Base-by-base conservation (phyloP, 257 asterid species). In the Cinchona pubescens region DNA sequence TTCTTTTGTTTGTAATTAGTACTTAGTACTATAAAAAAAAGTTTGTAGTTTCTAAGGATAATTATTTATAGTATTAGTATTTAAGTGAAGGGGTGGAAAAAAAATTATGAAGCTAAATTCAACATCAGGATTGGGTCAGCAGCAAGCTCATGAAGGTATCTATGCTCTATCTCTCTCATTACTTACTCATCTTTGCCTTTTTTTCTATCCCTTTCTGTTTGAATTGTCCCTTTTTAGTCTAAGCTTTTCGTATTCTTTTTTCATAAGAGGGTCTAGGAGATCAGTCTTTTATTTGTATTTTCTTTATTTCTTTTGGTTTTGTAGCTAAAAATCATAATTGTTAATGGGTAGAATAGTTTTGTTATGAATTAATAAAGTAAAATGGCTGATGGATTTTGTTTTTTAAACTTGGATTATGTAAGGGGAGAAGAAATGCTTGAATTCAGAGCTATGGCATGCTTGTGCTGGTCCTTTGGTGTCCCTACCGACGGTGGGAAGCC, bases 401-500 rank as follows among this genome's bases (percentile, higher is more conserved):
- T 71, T 60, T 60, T 73, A 53, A 48, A 82, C 80, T 72, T 88
- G 79, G 55, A 79, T 81, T 61, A 58, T 90, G 90, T 68, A 81
- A 90, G 97, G 90, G 83, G 98, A 94, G 88, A 94, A 92, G 88
- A 90, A 90, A 83, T 91, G 96, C 73, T 86, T 90, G 88, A 94
- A 94, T 82, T 90, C 98, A 4, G 98, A 94, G 90, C 93, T 94
- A 45, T 94, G 98, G 98, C 98, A 94, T 83, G 98, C 98, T 35
- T 94, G 98, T 87, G 98, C 98, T 75, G 98, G 98, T 69, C 98
- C 98, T 70, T 77, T 94, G 80, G 98, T 94, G 82, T 94, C 94
- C 21, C 83, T 94, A 77, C 98, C 98, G 45, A 82, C 83, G 1
- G 84, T 88, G 29, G 98, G 98, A 43, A 87, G 97, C 72, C 96